phyloP scores from a whole-genome alignment of 345 rosid genomes.

The Corymbia maculata region DNA sequence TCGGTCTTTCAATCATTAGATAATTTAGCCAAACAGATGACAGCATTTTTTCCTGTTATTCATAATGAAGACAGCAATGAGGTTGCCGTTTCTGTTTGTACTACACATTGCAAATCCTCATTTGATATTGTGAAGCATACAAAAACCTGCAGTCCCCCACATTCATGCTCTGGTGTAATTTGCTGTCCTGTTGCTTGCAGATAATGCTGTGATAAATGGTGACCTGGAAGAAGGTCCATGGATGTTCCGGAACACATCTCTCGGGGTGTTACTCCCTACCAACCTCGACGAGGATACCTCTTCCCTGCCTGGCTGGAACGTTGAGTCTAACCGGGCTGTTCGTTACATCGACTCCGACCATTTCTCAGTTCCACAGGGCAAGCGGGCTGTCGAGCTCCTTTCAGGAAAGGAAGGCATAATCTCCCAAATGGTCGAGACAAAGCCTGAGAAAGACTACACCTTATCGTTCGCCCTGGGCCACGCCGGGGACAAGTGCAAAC shows the following conservation, averaged over 20 bases:
- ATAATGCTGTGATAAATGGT: conserved; percentile 76
- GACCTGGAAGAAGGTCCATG: conserved; percentile 94
- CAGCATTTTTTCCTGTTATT: not conserved
- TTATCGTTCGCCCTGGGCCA: conserved; percentile 74
- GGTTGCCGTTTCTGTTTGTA: not conserved
- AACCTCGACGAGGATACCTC: conserved; percentile 84
- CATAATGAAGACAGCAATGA: not conserved
- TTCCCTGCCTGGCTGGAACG: conserved; percentile 88
- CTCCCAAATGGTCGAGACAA: conserved; percentile 88
- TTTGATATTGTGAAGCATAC: not conserved
- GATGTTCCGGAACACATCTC: conserved; percentile 79
- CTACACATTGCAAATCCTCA: not conserved
- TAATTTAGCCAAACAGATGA: not conserved
- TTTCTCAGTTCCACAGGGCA: conserved; percentile 71
- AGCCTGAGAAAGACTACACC: conserved; percentile 35
- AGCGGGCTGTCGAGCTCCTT: conserved; percentile 77
- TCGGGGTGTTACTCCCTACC: conserved; percentile 85
- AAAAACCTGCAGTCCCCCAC: not conserved
- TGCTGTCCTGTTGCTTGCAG: conserved; percentile 14
- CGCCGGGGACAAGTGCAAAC: conserved; percentile 83
- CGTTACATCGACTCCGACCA: conserved; percentile 85
- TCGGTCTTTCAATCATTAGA: not conserved
- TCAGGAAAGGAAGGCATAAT: conserved; percentile 98
- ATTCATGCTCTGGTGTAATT: not conserved
- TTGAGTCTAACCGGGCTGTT: conserved; percentile 85